Evolutionary conservation across 768 basidiomycete species (phyloP).

Genomic region (Serendipita vermifera): DNA sequence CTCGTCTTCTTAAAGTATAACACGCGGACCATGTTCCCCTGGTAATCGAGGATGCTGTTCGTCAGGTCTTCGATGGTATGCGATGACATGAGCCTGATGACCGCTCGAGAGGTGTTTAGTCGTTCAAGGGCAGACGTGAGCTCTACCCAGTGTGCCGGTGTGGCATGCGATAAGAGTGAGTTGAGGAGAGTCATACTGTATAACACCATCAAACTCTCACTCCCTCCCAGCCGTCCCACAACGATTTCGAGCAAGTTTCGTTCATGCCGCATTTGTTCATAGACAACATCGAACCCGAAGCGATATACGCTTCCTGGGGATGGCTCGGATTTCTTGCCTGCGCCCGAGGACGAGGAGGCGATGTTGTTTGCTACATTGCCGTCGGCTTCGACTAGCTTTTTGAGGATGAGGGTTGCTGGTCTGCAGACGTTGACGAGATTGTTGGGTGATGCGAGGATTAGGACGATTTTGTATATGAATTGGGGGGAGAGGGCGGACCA

Average conservation of each 20-base stretch:
- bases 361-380: constrained; percentile 18
- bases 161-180: constrained; percentile 68
- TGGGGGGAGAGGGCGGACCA: constrained; percentile 58
- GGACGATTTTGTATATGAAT: constrained; percentile 68
- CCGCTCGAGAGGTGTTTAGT: constrained; percentile 67
- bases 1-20: constrained; percentile 72
- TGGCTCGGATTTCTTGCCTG: neutral
- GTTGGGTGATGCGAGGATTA: constrained; percentile 58
- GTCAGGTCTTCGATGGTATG: constrained; percentile 71
- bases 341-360: neutral
- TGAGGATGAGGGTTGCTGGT: constrained; percentile 80
- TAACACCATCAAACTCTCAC: constrained; percentile 74
- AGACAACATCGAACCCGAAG: constrained; percentile 76
- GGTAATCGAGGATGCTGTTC: constrained; percentile 77
- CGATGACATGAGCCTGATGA: constrained; percentile 70
- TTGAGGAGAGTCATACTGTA: constrained; percentile 88
- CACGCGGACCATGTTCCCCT: constrained; percentile 69
- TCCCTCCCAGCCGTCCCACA: constrained; percentile 63
- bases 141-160: constrained; percentile 62
- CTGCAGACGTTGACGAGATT: constrained; percentile 83
- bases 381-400: constrained; percentile 80
- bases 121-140: constrained; percentile 63
- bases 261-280: constrained; percentile 67
- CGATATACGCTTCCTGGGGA: constrained; percentile 51
- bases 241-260: constrained; percentile 63